Percentiles rank a stretch among this genome's conserved stretches.
Evolutionary conservation across 495 filamentous ascomycete genomes (phyloP).

Genomic region (Podospora sp.): DNA sequence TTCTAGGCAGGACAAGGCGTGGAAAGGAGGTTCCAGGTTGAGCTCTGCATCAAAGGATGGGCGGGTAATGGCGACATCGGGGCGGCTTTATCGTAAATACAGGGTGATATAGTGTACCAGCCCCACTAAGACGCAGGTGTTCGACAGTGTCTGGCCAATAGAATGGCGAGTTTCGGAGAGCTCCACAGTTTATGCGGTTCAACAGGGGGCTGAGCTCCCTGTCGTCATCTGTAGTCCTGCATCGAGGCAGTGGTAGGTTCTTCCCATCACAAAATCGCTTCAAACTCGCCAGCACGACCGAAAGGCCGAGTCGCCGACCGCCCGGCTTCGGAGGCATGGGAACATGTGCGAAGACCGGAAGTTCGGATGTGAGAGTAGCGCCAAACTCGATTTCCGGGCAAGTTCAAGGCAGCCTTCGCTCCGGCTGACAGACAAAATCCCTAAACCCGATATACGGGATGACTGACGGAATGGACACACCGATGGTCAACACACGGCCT

Average conservation of each 20-base stretch:
- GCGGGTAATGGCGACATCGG: slow-evolving; percentile 8
- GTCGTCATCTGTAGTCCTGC: not conserved
- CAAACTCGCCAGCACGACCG: not conserved
- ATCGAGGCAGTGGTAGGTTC: not conserved
- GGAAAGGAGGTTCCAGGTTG: not conserved
- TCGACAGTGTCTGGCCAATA: not conserved
- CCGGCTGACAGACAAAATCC: too few relatives aligned
- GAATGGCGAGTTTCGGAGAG: not conserved
- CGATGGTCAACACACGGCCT: too few relatives aligned
- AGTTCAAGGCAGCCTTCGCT: too few relatives aligned
- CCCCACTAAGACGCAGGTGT: not conserved
- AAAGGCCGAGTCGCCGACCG: not conserved
- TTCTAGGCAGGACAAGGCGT: not conserved
- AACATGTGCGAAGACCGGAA: not conserved
- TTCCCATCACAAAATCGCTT: not conserved
- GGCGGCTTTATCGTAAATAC: slow-evolving; percentile 1
- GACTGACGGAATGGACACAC: too few relatives aligned
- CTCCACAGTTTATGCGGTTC: not conserved
- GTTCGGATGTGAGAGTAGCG: too few relatives aligned
- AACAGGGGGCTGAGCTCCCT: not conserved
- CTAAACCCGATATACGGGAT: too few relatives aligned
- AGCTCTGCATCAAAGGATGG: not conserved
- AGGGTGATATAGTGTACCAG: not conserved
- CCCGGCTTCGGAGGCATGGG: too few relatives aligned
- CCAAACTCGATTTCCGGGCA: too few relatives aligned